Evolutionary conservation across 805 yeast genomes (phyloP).

Genomic region (Sugiyamaella lignohabitans): DNA sequence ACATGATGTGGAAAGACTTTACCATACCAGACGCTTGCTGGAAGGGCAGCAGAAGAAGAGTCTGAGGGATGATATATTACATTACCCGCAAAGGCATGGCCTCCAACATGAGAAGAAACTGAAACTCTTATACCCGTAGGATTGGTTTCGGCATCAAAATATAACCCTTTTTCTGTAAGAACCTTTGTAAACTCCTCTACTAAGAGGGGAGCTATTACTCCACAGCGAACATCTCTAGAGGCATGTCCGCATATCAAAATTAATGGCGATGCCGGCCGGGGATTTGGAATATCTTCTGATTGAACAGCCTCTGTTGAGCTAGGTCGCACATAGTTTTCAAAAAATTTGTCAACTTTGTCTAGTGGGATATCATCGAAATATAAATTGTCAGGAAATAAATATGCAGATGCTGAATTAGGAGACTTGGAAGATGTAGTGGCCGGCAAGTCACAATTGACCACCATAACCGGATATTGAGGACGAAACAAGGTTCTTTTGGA

Average conservation of each 20-base stretch:
- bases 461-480: slow-evolving; percentile 44
- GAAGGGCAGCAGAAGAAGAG: slow-evolving; percentile 25
- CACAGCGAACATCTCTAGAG: slow-evolving; percentile 61
- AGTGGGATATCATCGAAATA: slow-evolving; percentile 20
- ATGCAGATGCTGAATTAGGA: slow-evolving; percentile 28
- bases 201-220: slow-evolving; percentile 55
- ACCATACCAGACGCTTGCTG: slow-evolving; percentile 66
- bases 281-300: neutral
- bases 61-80: slow-evolving; percentile 43
- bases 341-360: slow-evolving; percentile 31
- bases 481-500: slow-evolving; percentile 21
- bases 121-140: slow-evolving; percentile 42
- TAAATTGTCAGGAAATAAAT: slow-evolving; percentile 50
- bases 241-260: slow-evolving; percentile 63
- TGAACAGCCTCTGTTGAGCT: neutral
- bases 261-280: slow-evolving; percentile 20
- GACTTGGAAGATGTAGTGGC: neutral
- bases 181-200: slow-evolving; percentile 44
- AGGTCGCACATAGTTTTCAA: slow-evolving; percentile 21
- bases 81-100: slow-evolving; percentile 84
- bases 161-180: slow-evolving; percentile 32
- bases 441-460: slow-evolving; percentile 40
- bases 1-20: slow-evolving; percentile 59
- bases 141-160: slow-evolving; percentile 22
- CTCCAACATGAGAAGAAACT: slow-evolving; percentile 70